Base-by-base conservation (phyloP, 306 rosid species). In the Vigna angularis region DNA sequence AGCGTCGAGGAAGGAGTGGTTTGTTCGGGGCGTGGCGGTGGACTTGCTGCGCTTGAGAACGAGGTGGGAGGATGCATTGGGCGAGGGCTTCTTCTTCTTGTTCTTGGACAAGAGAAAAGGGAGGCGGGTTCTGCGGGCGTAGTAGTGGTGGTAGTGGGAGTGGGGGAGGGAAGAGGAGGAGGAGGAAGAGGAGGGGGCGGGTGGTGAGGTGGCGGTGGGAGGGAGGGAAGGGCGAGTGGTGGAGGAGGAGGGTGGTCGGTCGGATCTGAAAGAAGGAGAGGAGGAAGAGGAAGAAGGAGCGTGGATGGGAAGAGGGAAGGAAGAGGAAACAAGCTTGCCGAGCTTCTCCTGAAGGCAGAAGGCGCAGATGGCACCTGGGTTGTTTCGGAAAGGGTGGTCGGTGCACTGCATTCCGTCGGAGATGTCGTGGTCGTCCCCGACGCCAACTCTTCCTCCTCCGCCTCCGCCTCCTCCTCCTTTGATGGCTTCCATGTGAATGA, bases 311-410 rank as follows among this genome's bases (percentile, higher is more conserved):
- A 92, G 90, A 42, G 92, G 97, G 47, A 88, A 87, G 49, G 97
- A 87, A 14, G 98, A 92, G 13, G 98, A 91, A 9, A 95, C 90
- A 2, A 95, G 93, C 79, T 93, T 95, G 3, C 97, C 99, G 4
- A 95, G 98, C 86, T 93, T 95, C 45, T 93, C 99, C 40, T 95
- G 99, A 11, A 95, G 98, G 72, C 99, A 95, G 44, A 91, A 83
- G 36, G 99, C 93, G 18, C 98, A 95, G 94, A 95, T 95, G 61
- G 98, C 99, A n/a, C 98, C 97, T 0, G 96, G 91, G 88, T 95
- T 95, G 81, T 64, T 93, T 62, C 90, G 83, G 64, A 44, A 91
- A 1, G 98, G 98, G 77, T 95, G 99, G 64, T 91, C 90, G 9
- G 57, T 89, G 87, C 99, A 93, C 75, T 88, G 97, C 97, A 93